These are phyloP conservation scores for Neonectria coccinea DNA, from an alignment of 2,329 filamentous ascomycete species.

Conservation along the genomic window DNA sequence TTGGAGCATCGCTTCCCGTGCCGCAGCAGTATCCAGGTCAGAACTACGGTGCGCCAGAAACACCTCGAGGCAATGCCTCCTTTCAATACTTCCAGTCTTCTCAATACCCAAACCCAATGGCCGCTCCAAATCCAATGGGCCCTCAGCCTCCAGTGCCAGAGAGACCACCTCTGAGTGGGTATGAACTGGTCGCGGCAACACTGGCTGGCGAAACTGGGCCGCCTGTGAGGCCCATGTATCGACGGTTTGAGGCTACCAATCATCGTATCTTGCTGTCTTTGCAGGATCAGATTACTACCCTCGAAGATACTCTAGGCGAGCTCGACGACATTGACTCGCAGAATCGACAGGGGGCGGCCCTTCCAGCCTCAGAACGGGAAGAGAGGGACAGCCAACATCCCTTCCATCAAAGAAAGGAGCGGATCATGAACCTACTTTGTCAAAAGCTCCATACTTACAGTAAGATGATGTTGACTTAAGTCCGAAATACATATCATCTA, in stretches of 20 bases:
- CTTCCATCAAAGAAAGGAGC: conserved; percentile 14
- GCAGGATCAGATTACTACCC: conserved; percentile 84
- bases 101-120: conserved; percentile 18
- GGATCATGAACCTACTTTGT: background rate
- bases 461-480: conserved; percentile 50
- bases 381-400: conserved; percentile 49
- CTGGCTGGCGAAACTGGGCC: conserved; percentile 52
- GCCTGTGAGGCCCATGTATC: conserved; percentile 74
- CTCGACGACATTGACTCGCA: conserved; percentile 72
- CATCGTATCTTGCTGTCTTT: conserved; percentile 85
- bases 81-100: conserved; percentile 26
- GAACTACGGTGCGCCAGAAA: conserved; percentile 20
- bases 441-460: conserved; percentile 75
- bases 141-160: conserved; percentile 25
- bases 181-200: conserved; percentile 71
- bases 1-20: conserved; percentile 6
- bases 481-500: conserved; percentile 6
- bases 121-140: background rate
- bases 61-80: conserved; percentile 17
- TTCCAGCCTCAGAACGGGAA: conserved; percentile 70
- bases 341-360: conserved; percentile 55
- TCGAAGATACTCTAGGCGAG: conserved; percentile 80
- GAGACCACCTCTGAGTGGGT: conserved; percentile 65
- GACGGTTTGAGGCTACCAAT: conserved; percentile 84
- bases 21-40: conserved; percentile 10